A percentile compares a stretch with the other conserved stretches of the same genome.
Evolutionary conservation across 2,329 filamentous ascomycete genomes (phyloP).

Genomic region (Penicillium sp.): DNA sequence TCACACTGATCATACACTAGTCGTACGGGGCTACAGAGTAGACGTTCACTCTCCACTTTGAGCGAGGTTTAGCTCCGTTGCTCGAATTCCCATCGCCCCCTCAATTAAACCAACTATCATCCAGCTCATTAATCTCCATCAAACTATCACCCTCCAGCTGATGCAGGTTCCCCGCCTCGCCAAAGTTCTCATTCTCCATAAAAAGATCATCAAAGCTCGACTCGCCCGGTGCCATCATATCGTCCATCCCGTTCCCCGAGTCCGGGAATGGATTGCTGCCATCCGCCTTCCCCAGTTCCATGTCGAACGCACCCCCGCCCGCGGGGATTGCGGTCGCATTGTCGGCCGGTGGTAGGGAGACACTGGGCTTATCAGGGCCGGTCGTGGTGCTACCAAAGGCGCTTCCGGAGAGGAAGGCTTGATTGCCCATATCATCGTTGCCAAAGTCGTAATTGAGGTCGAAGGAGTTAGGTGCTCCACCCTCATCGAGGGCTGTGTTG

Average conservation of each 20-base stretch:
- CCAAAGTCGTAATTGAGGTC: slow-evolving; percentile 47
- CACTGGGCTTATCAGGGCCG: slow-evolving; percentile 18
- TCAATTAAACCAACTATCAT: slow-evolving; percentile 47
- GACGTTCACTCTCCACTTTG: neutral
- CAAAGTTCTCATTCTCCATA: slow-evolving; percentile 45
- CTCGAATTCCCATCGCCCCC: neutral
- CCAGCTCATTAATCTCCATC: slow-evolving; percentile 47
- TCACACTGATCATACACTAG: neutral
- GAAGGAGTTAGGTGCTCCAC: slow-evolving; percentile 40
- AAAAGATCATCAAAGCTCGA: slow-evolving; percentile 53
- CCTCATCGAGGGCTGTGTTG: slow-evolving; percentile 45
- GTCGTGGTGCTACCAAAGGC: slow-evolving; percentile 32
- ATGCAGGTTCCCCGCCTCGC: slow-evolving; percentile 37
- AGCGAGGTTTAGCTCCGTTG: no score
- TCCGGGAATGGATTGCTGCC: slow-evolving; percentile 24
- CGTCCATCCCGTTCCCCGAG: slow-evolving; percentile 34
- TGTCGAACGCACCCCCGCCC: slow-evolving; percentile 42
- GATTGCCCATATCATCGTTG: slow-evolving; percentile 43
- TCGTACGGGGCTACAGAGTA: neutral
- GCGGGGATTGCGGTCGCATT: slow-evolving; percentile 35
- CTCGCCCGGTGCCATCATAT: slow-evolving; percentile 45
- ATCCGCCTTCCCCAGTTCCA: slow-evolving; percentile 40
- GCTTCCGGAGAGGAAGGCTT: slow-evolving; percentile 43
- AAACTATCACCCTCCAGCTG: slow-evolving; percentile 42
- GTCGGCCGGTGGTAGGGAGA: slow-evolving; percentile 18